Base-by-base conservation (phyloP, 176 grass and related monocot genomes). In the Oryza meridionalis region DNA sequence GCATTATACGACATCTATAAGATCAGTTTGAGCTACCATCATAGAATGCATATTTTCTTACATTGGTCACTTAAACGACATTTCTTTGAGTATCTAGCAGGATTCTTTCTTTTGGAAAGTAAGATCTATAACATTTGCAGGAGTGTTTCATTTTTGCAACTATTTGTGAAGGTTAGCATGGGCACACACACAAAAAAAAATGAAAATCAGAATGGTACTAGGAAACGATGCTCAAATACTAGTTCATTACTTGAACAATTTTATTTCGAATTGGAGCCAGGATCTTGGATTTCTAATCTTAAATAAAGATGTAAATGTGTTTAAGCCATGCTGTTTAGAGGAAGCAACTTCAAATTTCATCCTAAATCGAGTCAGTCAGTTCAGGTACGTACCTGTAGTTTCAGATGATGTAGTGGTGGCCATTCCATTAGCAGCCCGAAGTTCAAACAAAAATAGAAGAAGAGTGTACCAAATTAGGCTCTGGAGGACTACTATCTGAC, bases 401-500 rank as follows among this genome's bases (percentile, higher is more conserved):
- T 85, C 73, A 86, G 83, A 85, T 85, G 72, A 67, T 82, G 64
- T 87, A 78, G 94, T 55, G 32, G 62, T 27, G 44, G 75, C 24
- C 46, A 82, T 65, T 82, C 86, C 71, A 86, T 69, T 92, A 62
- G 85, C 86, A 72, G 84, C 84, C 37, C 92, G 84, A 58, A 92
- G 86, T 84, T 94, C 90, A 75, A 94, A 94, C 45, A 97, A 72
- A 76, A 94, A 89, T 65, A 94, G 32, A 29, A 97, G 88, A 81
- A 94, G 31, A 68, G 86, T 91, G 75, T 97, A 94, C 94, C 94
- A 97, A 49, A 94, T 82, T 68, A 97, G 65, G 88, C 92, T 97
- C 85, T 97, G 94, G 55, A 97, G 86, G 59, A 94, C 94, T 85
- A 97, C 88, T 85, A 97, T 94, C 90, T 97, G 95, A 79, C 80